Evolutionary conservation across 306 rosid species (phyloP).

Genomic region (Trifolium dubium): DNA sequence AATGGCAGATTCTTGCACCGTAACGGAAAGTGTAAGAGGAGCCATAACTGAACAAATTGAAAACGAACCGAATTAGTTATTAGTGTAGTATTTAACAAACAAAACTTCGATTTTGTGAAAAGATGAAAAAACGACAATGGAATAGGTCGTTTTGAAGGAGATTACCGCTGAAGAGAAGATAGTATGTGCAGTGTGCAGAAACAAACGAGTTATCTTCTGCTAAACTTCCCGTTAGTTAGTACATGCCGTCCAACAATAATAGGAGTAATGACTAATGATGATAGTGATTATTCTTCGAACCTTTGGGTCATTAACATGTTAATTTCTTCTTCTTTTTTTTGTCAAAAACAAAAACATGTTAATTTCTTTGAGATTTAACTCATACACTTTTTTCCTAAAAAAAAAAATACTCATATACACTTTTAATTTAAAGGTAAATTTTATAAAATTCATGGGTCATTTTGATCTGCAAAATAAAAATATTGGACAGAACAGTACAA

Average conservation of each 20-base stretch:
- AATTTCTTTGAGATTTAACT: too few species aligned
- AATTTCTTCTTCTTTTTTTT: too few species aligned
- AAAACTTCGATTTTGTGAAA: neutral
- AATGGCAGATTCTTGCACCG: conserved; percentile 48
- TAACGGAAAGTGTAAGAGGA: conserved; percentile 57
- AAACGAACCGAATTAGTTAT: conserved; percentile 33
- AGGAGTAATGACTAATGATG: too few species aligned
- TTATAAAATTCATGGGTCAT: too few species aligned
- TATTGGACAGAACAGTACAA: too few species aligned
- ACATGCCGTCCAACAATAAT: neutral
- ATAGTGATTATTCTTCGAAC: too few species aligned
- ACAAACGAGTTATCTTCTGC: neutral
- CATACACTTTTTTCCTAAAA: too few species aligned
- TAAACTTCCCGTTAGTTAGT: neutral
- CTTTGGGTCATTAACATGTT: too few species aligned
- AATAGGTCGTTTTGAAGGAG: conserved; percentile 12
- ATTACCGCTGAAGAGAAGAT: conserved; percentile 9
- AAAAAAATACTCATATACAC: too few species aligned
- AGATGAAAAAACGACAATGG: neutral
- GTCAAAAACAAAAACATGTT: too few species aligned
- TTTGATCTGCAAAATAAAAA: too few species aligned
- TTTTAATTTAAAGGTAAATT: too few species aligned
- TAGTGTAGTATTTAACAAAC: neutral
- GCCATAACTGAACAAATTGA: conserved; percentile 49
- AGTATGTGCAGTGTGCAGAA: neutral